phyloP scores from a whole-genome alignment of 305 asterid species.

The Caryopteris hybrid region DNA sequence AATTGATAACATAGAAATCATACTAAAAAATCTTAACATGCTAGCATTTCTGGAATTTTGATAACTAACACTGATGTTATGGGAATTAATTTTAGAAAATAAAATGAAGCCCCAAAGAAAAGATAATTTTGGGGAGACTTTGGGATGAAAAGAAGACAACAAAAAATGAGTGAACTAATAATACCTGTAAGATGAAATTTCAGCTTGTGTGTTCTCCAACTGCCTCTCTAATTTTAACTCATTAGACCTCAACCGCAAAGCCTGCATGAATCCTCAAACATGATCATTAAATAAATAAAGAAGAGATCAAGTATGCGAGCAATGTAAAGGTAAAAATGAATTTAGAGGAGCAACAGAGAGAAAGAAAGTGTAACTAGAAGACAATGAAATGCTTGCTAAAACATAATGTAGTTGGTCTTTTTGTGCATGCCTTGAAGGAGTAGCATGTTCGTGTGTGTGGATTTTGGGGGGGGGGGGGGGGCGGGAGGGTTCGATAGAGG shows the following conservation, averaged over 20 bases:
- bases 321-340: not conserved
- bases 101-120: not conserved
- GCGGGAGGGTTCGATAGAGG: too few relatives aligned
- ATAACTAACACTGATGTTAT: not conserved
- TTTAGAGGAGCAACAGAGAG: slow-evolving; percentile 1
- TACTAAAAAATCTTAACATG: not conserved
- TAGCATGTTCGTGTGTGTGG: not conserved
- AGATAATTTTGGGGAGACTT: not conserved
- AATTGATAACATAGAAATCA: slow-evolving; percentile 11
- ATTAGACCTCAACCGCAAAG: slow-evolving; percentile 90
- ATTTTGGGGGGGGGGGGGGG: too few relatives aligned
- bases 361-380: not conserved
- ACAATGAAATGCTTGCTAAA: not conserved
- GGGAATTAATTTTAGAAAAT: not conserved
- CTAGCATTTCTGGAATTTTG: not conserved
- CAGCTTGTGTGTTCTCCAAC: slow-evolving; percentile 70
- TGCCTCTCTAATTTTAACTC: slow-evolving; percentile 92
- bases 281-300: slow-evolving; percentile 7
- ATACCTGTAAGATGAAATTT: slow-evolving; percentile 74
- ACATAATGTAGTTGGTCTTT: not conserved
- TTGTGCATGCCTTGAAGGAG: not conserved
- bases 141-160: not conserved
- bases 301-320: not conserved
- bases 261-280: slow-evolving; percentile 40
- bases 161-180: slow-evolving; percentile 10